Conservation (phyloP, 2,329 filamentous ascomycete genomes). For the Colletotrichum coccodes region DNA sequence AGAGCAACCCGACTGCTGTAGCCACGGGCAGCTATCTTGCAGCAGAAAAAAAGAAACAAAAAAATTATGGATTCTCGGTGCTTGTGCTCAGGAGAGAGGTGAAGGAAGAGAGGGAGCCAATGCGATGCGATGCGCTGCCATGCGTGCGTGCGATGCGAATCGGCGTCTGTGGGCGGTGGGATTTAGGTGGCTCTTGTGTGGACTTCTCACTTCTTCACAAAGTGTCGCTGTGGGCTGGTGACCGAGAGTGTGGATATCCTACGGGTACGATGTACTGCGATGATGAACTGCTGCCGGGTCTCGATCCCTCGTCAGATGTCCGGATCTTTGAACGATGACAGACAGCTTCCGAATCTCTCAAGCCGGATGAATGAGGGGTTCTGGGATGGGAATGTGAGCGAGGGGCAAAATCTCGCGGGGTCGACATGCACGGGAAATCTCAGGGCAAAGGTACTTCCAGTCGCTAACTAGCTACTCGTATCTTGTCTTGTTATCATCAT, state of each 20-base stretch:
- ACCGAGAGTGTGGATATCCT: neutral
- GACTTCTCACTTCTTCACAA: neutral
- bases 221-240: too few species aligned
- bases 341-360: neutral
- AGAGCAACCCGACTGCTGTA: neutral
- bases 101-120: slow-evolving; percentile 37
- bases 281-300: too few species aligned
- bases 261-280: neutral
- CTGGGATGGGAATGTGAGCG: neutral
- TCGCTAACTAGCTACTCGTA: too few species aligned
- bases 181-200: neutral
- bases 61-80: too few species aligned
- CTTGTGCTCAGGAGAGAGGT: too few species aligned
- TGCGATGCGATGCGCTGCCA: slow-evolving; percentile 16
- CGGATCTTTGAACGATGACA: neutral
- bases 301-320: neutral
- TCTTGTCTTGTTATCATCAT: neutral
- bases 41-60: neutral
- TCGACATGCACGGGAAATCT: neutral
- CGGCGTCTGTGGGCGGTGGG: neutral
- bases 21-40: neutral
- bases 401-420: neutral
- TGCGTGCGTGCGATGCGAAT: neutral
- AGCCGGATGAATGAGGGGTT: neutral
- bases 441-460: neutral